Evolutionary conservation across 768 basidiomycete species (phyloP).

Genomic region (Amanita thiersii): DNA sequence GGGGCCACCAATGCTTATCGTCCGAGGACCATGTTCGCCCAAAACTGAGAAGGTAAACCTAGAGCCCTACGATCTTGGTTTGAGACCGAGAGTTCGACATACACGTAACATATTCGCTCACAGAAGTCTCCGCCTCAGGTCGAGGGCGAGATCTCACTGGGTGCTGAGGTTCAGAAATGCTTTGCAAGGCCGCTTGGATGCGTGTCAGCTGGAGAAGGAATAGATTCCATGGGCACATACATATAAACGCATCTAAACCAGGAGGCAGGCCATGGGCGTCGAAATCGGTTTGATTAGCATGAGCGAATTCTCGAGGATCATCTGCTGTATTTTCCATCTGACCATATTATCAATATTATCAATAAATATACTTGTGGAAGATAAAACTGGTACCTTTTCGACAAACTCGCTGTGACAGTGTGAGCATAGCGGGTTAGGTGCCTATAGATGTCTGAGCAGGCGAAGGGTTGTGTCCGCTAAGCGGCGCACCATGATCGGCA

Average conservation of each 20-base stretch:
- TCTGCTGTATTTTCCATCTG: constrained; percentile 72
- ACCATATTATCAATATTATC: constrained; percentile 2
- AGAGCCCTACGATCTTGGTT: neutral
- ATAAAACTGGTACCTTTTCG: constrained; percentile 48
- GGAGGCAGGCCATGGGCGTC: constrained; percentile 24
- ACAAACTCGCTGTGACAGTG: constrained; percentile 79
- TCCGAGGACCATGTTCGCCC: constrained; percentile 8
- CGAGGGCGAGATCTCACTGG: constrained; percentile 1
- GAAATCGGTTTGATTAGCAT: constrained; percentile 20
- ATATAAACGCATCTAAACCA: constrained; percentile 38
- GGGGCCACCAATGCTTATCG: constrained; percentile 5
- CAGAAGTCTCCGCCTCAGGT: constrained; percentile 4
- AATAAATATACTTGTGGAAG: constrained; percentile 9
- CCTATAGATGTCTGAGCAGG: constrained; percentile 28
- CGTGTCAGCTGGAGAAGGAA: constrained; percentile 2
- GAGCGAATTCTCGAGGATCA: constrained; percentile 66
- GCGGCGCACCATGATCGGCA: constrained; percentile 66
- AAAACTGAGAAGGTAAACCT: constrained; percentile 8
- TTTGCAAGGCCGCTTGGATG: constrained; percentile 14
- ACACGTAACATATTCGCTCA: neutral
- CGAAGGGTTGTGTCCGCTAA: constrained; percentile 2
- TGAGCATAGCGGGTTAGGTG: constrained; percentile 77
- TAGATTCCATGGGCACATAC: constrained; percentile 24
- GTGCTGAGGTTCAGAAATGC: constrained; percentile 2
- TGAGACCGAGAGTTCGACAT: neutral